phyloP scores from a whole-genome alignment of 2,329 filamentous ascomycete species.

The Colletotrichum nymphaeae region DNA sequence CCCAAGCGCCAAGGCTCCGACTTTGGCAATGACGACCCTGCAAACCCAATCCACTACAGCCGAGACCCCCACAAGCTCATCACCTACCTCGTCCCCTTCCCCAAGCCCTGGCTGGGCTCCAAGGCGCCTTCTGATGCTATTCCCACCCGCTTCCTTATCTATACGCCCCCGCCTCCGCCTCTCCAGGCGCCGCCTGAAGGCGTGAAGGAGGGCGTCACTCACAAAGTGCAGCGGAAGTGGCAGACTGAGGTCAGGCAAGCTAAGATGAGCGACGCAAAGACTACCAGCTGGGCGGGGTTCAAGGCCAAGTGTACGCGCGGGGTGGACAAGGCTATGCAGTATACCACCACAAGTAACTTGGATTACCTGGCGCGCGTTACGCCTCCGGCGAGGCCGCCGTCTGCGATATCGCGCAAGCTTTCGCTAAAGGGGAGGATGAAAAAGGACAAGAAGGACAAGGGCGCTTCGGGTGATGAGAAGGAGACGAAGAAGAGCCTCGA shows the following conservation, averaged over 20 bases:
- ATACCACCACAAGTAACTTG: constrained; percentile 30
- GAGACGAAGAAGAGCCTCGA: constrained; percentile 12
- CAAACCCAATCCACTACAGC: constrained; percentile 28
- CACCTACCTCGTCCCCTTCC: constrained; percentile 31
- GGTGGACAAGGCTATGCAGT: constrained; percentile 31
- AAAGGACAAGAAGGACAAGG: constrained; percentile 26
- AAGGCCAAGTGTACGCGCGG: constrained; percentile 30
- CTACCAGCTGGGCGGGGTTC: constrained; percentile 32
- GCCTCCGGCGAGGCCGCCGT: constrained; percentile 7
- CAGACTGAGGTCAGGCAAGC: constrained; percentile 28
- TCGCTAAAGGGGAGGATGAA: constrained; percentile 23
- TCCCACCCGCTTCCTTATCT: constrained; percentile 27
- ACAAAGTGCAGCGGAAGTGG: constrained; percentile 34
- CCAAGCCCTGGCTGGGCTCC: constrained; percentile 27
- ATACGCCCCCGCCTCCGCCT: constrained; percentile 30
- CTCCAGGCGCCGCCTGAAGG: constrained; percentile 30
- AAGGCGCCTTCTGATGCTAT: constrained; percentile 11
- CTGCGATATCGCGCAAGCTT: constrained; percentile 11
- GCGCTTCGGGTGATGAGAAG: neutral
- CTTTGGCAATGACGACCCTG: constrained; percentile 31
- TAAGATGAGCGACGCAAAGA: constrained; percentile 30
- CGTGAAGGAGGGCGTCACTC: constrained; percentile 29
- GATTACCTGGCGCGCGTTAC: constrained; percentile 29
- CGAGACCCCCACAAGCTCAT: constrained; percentile 33
- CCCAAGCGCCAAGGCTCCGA: constrained; percentile 21